Conservation (phyloP, 768 basidiomycete species). For the Tremella mesenterica region DNA sequence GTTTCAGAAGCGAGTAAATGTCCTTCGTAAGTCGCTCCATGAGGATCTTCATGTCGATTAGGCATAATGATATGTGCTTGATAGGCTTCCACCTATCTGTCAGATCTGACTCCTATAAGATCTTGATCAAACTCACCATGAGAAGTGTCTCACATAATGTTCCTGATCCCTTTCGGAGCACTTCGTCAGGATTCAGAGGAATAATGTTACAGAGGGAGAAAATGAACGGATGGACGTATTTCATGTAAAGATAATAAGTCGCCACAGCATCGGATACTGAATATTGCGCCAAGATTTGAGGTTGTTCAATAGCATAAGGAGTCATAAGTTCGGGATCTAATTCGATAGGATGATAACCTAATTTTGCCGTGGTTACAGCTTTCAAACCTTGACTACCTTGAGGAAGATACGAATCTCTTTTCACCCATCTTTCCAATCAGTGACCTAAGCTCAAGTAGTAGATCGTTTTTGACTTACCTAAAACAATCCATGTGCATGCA, state of each 20-base stretch:
- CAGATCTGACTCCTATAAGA: background rate
- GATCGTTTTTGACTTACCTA: conserved; percentile 48
- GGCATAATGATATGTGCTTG: conserved; percentile 91
- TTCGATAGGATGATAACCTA: conserved; percentile 94
- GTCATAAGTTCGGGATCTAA: conserved; percentile 99
- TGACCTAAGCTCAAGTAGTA: background rate
- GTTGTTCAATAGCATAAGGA: conserved; percentile 93
- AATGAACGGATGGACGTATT: conserved; percentile 99
- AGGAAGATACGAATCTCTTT: conserved; percentile 94
- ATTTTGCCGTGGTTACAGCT: conserved; percentile 89
- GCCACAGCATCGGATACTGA: conserved; percentile 99
- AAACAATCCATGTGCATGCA: conserved; percentile 99
- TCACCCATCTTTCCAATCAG: conserved; percentile 64
- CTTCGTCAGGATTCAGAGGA: conserved; percentile 91
- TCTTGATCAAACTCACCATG: conserved; percentile 58
- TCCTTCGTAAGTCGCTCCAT: conserved; percentile 87
- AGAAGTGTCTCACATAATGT: conserved; percentile 94
- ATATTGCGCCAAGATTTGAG: conserved; percentile 87
- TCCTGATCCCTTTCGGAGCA: conserved; percentile 87
- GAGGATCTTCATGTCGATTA: conserved; percentile 85
- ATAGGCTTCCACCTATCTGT: conserved; percentile 81
- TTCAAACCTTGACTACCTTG: conserved; percentile 98
- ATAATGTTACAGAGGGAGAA: conserved; percentile 99
- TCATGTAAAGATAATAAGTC: conserved; percentile 99
- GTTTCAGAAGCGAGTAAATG: conserved; percentile 96